Evolutionary conservation across 345 rosid genomes (phyloP).

Genomic region (Clarkia xantiana): DNA sequence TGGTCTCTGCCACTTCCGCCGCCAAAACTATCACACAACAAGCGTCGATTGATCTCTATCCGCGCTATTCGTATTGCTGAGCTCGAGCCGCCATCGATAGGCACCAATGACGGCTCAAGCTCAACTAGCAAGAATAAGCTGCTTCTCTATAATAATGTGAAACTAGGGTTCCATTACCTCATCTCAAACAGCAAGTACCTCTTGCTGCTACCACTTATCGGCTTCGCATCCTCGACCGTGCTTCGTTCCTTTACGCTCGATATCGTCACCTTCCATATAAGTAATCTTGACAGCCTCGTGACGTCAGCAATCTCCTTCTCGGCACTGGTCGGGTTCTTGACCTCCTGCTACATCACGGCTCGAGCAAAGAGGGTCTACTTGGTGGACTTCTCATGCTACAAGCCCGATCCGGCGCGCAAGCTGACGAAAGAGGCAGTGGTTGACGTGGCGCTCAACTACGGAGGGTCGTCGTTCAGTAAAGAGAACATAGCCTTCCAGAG

Average conservation of each 20-base stretch:
- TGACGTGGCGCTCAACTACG: not conserved
- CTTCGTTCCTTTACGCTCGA: conserved; percentile 9
- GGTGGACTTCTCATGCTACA: conserved; percentile 24
- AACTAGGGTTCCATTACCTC: conserved; percentile 26
- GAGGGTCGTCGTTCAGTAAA: conserved; percentile 10
- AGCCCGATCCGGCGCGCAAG: conserved; percentile 15
- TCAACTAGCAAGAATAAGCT: too few relatives aligned
- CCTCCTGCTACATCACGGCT: conserved; percentile 12
- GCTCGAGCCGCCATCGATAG: too few relatives aligned
- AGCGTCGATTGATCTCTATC: too few relatives aligned
- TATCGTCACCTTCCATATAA: conserved; percentile 3
- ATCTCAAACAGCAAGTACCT: conserved; percentile 19
- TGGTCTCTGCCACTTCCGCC: too few relatives aligned
- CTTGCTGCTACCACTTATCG: conserved; percentile 11
- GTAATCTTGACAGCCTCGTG: conserved; percentile 9
- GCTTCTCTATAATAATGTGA: too few relatives aligned
- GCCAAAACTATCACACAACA: too few relatives aligned
- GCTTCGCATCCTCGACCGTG: not conserved
- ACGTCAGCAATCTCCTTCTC: conserved; percentile 5
- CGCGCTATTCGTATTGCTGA: too few relatives aligned
- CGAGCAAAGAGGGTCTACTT: conserved; percentile 17
- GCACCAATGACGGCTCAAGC: too few relatives aligned
- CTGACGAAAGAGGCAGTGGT: conserved; percentile 12
- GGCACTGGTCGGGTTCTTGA: conserved; percentile 9
- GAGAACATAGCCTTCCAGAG: conserved; percentile 18